A percentile compares a stretch with the other conserved stretches of the same genome.
Conservation (phyloP, 2,329 filamentous ascomycete species). For the Sphaerulina musiva region DNA sequence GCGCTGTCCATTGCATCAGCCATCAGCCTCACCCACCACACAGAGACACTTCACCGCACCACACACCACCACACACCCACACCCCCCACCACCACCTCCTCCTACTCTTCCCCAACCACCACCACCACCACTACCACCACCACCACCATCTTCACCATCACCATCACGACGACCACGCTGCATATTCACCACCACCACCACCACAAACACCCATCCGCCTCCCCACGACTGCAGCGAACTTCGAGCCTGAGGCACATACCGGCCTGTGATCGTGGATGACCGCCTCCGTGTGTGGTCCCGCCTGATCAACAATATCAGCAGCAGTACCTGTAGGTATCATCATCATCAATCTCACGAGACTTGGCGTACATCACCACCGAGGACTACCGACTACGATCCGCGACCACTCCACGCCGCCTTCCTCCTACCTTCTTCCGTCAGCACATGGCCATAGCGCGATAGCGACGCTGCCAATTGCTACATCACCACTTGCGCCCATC, state of each 20-base stretch:
- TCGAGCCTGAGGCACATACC: background rate
- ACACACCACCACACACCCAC: too few species aligned
- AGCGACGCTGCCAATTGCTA: background rate
- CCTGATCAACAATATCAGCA: background rate
- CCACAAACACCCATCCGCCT: background rate
- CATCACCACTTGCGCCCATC: background rate
- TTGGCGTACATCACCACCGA: background rate
- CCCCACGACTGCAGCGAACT: background rate
- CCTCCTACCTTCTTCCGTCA: background rate
- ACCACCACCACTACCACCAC: background rate
- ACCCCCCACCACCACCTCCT: too few species aligned
- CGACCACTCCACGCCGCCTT: background rate
- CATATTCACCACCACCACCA: background rate
- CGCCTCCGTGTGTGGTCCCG: background rate
- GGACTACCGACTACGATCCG: background rate
- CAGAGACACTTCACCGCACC: too few species aligned
- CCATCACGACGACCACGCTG: too few species aligned
- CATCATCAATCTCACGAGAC: background rate
- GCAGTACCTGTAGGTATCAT: too few species aligned
- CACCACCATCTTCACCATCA: background rate
- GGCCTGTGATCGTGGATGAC: background rate
- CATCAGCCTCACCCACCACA: too few species aligned
- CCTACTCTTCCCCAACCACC: too few species aligned
- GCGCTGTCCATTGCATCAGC: too few species aligned
- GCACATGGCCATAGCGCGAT: conserved; percentile 19